phyloP scores from a whole-genome alignment of 441 rosid species.

The Croton laevigatus region DNA sequence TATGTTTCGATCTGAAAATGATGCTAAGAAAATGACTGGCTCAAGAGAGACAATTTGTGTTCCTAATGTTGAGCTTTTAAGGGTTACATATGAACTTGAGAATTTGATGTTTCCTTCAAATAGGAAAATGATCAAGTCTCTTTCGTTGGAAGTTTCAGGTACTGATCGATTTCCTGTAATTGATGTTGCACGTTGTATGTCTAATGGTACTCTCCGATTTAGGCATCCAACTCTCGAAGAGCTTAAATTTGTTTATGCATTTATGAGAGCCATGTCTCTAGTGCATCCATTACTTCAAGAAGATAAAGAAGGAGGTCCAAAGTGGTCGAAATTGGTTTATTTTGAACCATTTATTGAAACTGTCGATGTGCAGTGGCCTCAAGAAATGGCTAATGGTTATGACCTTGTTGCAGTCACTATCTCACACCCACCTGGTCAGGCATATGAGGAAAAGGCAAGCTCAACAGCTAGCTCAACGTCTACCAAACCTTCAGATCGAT shows the following conservation, averaged over 20 bases:
- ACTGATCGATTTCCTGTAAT: conserved; percentile 55
- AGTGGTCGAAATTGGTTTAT: conserved; percentile 37
- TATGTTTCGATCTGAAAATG: conserved; percentile 51
- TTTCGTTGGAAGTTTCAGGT: conserved; percentile 57
- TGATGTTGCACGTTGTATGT: conserved; percentile 51
- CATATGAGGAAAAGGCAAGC: conserved; percentile 48
- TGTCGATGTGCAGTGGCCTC: conserved; percentile 73
- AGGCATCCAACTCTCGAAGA: conserved; percentile 63
- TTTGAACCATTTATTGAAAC: conserved; percentile 71
- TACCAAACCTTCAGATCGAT: conserved; percentile 40
- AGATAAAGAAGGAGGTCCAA: conserved; percentile 49
- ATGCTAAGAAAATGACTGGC: conserved; percentile 58
- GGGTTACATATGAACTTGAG: conserved; percentile 54
- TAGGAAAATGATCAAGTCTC: conserved; percentile 52
- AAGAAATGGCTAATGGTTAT: conserved; percentile 49
- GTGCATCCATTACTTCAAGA: conserved; percentile 61
- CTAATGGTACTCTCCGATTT: conserved; percentile 49
- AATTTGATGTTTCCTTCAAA: conserved; percentile 56
- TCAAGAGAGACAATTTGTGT: conserved; percentile 51
- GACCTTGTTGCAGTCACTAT: conserved; percentile 66
- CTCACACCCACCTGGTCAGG: conserved; percentile 60
- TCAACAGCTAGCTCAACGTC: conserved; percentile 44
- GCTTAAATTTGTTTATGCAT: conserved; percentile 62
- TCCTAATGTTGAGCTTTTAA: conserved; percentile 61
- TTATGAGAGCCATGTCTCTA: conserved; percentile 57